Evolutionary conservation across 345 rosid species (phyloP), one percentile per base, ranked within the genome.

Genomic region (Eutrema japonicum): DNA sequence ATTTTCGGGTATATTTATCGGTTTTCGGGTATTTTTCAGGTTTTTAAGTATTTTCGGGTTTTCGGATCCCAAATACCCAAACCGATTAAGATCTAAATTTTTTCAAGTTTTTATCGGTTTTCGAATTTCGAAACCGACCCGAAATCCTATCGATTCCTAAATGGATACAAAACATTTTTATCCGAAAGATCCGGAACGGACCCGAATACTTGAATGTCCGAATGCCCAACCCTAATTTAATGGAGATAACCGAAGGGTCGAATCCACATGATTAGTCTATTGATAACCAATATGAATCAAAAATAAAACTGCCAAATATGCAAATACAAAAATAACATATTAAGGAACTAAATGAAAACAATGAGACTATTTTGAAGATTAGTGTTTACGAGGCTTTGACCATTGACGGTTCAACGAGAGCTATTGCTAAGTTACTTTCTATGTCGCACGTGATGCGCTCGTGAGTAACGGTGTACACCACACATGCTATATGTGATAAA

Each of bases 311-410:
- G 57, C 77, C 66, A 74, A 56, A 66, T 48, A 67, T 60, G 73
- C 48, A 10, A 35, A 51, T 22, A 50, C 68, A 74, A 75, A 55
- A 27, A 27, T 66, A 38, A 29, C 7, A 33, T 54, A 42, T 9
- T 8, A 45, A 58, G 61, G 11, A 60, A 43, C 49, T 10, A 27
- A 51, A 51, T 41, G 33, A 43, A 75, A 75, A 49, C 78, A 68
- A 67, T 60, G 56, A 60, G 35, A 67, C 78, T 50, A 35, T 60
- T 67, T 57, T 29, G 42, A 51, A 75, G 68, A 68, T 60, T 51
- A 48, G 12, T 68, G 69, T 51, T 74, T 50, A 8, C 68, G 30
- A 74, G 68, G 78, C 38, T 59, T 74, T 66, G 78, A 74, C 68
- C 73, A 74, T 58, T 66, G 61, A 58, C 54, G 51, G 47, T 48